Evolutionary conservation across 2,329 filamentous ascomycete species (phyloP).

Genomic region (Colletotrichum abscissum): DNA sequence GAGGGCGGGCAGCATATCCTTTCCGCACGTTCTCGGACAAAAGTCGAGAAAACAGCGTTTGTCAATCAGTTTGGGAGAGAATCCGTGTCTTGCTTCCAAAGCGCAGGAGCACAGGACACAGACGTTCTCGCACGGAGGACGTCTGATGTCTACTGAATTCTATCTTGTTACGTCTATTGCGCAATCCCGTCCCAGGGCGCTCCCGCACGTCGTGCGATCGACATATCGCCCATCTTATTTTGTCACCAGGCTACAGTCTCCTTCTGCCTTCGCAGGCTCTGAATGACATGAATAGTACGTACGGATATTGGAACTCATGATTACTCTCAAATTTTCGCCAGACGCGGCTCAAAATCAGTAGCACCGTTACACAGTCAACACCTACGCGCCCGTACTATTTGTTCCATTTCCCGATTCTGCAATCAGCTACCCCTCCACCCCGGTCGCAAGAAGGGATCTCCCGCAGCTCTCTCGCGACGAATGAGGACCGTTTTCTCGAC

Average conservation of each 20-base stretch:
- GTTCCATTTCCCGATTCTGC: slow-evolving; percentile 9
- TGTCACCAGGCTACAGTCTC: background rate
- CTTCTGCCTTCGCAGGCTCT: background rate
- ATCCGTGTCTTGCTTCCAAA: background rate
- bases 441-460: slow-evolving; percentile 27
- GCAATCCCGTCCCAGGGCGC: background rate
- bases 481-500: slow-evolving; percentile 33
- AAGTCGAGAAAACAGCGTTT: background rate
- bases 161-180: background rate
- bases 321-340: background rate
- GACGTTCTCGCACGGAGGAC: background rate
- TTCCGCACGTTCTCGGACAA: background rate
- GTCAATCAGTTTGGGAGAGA: background rate
- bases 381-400: background rate
- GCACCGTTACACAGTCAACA: background rate
- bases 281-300: background rate
- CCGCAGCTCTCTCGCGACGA: slow-evolving; percentile 34
- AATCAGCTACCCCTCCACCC: slow-evolving; percentile 39
- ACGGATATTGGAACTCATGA: background rate
- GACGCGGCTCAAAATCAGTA: background rate
- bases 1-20: background rate
- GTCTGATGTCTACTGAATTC: background rate
- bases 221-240: background rate
- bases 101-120: background rate
- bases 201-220: background rate